Conservation (phyloP, 345 rosid genomes). For the Laguncularia racemosa region DNA sequence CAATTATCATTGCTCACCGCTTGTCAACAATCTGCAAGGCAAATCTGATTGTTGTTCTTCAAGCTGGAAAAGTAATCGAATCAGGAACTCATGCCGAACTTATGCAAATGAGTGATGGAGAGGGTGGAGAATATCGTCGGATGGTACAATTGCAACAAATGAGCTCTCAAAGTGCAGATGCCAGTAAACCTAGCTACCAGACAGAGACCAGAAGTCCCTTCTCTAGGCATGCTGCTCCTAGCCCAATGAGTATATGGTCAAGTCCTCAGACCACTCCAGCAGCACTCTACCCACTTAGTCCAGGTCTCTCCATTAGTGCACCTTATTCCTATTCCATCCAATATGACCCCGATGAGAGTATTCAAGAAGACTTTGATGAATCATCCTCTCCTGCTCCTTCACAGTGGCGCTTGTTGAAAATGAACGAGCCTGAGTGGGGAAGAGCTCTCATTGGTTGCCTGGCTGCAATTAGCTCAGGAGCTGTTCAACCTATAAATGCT, state of each 20-base stretch:
- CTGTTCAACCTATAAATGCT: slow-evolving; percentile 63
- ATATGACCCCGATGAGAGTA: slow-evolving; percentile 34
- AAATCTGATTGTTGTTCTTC: slow-evolving; percentile 42
- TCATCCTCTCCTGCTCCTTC: slow-evolving; percentile 37
- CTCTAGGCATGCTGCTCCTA: slow-evolving; percentile 19
- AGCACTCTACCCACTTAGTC: slow-evolving; percentile 42
- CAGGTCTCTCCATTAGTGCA: slow-evolving; percentile 47
- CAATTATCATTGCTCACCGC: slow-evolving; percentile 60
- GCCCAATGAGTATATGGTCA: slow-evolving; percentile 39
- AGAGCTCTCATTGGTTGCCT: slow-evolving; percentile 41
- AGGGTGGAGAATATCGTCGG: slow-evolving; percentile 38
- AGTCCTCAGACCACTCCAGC: slow-evolving; percentile 39
- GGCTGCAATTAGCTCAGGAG: slow-evolving; percentile 59
- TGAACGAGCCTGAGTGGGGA: slow-evolving; percentile 49
- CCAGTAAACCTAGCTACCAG: slow-evolving; percentile 10
- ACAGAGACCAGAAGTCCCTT: slow-evolving; percentile 18
- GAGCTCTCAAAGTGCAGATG: slow-evolving; percentile 19
- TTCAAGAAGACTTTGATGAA: slow-evolving; percentile 16
- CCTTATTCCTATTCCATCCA: slow-evolving; percentile 43
- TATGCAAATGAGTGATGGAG: slow-evolving; percentile 20
- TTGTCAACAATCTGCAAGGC: slow-evolving; percentile 46
- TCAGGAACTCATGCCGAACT: slow-evolving; percentile 53
- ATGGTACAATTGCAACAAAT: slow-evolving; percentile 46
- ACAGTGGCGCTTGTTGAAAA: slow-evolving; percentile 48
- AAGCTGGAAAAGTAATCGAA: slow-evolving; percentile 50